Evolutionary conservation across 2,329 filamentous ascomycete species (phyloP), one percentile per base, ranked within the genome.

Genomic region (Fusarium oligoseptatum): DNA sequence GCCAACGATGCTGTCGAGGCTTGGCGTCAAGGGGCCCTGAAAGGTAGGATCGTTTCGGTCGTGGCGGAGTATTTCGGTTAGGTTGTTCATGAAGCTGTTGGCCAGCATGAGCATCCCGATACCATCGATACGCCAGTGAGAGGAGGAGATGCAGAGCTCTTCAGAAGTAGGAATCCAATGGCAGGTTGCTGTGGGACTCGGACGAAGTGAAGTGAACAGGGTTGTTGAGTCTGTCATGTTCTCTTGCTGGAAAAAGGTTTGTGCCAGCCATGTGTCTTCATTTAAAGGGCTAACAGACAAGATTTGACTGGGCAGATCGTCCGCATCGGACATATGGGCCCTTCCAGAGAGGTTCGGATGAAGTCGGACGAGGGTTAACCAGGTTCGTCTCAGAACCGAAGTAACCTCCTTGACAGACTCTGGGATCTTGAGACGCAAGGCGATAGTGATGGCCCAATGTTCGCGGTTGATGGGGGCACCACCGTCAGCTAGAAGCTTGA

Each of bases 61-160:
- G 15, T 55, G 69, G 61, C 24, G 70, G 67, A 63, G 75, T 32
- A 50, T 64, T 48, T 64, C 81, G 70, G 50, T 78, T 56, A 63
- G 70, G 67, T 67, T 79, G 48, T 20, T 80, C 41, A 74, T 66
- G 64, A 74, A 72, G 50, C 67, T 72, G 36, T 72, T 61, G 8
- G 70, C 34, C 3, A 82, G 77, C 39, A 80, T 77, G 24, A 81
- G 56, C 17, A 77, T 70, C 8, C 78, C 78, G 14, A 80, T 64
- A 6, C 77, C 78, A 55, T 82, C 80, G 17, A 71, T 77, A 7
- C 78, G 78, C 81, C 80, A 82, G 65, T 82, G 78, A 34, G 80
- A 48, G 2, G 63, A 65, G 8, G 60, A 63, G 4, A 74, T 62
- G 22, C 65, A 37, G 15, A 74, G n/a, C 55, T 72, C 65, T 10